Conservation (phyloP, 2,329 filamentous ascomycete species). For the Penicillium sp. region DNA sequence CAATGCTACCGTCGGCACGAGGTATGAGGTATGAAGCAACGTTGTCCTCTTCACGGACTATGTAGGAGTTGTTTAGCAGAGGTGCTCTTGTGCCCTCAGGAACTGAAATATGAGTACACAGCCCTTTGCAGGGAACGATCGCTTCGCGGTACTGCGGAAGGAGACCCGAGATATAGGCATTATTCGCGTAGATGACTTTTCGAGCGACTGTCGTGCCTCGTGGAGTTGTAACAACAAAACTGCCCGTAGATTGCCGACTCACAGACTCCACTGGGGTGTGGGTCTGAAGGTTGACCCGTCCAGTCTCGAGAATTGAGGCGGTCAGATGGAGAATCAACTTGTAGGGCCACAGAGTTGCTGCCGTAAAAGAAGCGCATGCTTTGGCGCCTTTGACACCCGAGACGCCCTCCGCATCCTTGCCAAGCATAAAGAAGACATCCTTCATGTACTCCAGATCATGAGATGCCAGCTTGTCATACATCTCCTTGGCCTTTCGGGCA, state of each 20-base stretch:
- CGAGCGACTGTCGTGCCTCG: constrained; percentile 63
- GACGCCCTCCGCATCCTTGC: constrained; percentile 32
- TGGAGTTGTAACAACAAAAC: constrained; percentile 54
- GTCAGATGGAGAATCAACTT: constrained; percentile 71
- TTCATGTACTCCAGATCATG: constrained; percentile 30
- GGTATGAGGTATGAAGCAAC: constrained; percentile 57
- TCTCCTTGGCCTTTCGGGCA: constrained; percentile 26
- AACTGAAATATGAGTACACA: constrained; percentile 37
- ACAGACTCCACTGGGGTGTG: constrained; percentile 46
- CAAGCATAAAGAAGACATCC: constrained; percentile 29
- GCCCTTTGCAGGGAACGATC: constrained; percentile 73
- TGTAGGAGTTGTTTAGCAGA: constrained; percentile 52
- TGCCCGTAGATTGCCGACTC: constrained; percentile 46
- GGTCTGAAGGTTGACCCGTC: constrained; percentile 52
- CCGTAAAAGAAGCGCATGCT: constrained; percentile 37
- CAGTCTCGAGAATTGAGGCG: constrained; percentile 51
- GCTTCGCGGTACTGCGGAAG: constrained; percentile 67
- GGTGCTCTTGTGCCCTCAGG: constrained; percentile 28
- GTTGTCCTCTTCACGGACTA: constrained; percentile 51
- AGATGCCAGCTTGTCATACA: constrained; percentile 32
- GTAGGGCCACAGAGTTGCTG: constrained; percentile 59
- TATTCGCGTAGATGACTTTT: constrained; percentile 74
- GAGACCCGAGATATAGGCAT: constrained; percentile 77
- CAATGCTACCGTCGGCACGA: constrained; percentile 53
- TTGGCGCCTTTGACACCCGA: constrained; percentile 43